Evolutionary conservation across 2,329 filamentous ascomycete genomes (phyloP), one percentile per base, ranked within the genome.

Genomic region (Hypoxylon sp.): DNA sequence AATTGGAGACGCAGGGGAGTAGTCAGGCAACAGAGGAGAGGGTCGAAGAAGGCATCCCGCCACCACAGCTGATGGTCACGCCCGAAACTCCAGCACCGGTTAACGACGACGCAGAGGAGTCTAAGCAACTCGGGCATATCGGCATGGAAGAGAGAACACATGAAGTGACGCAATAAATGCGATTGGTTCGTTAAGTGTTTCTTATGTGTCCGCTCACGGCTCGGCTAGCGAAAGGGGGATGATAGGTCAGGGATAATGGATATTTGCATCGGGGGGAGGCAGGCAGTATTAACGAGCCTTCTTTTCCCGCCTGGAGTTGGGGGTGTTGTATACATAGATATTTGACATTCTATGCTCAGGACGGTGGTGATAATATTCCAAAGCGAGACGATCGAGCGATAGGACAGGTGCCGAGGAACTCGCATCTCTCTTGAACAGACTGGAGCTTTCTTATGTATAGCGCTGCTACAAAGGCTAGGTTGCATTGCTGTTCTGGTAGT

Each of bases 11-110:
- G 64, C 65, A 72, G 0, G 73, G 75, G n/a, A 49, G 43, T 33
- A 52, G 40, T 49, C 53, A 60, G 23, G 18, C 27, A 26, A 49
- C 54, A 4, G 57, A 49, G 21, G 31, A 31, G 31, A 54, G 47
- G 46, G 2, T 55, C 52, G n/a, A 57, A 53, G 67, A 58, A 13
- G 56, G 48, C 18, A 48, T 70, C 4, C 41, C 69, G n/a, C 69
- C 78, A 0, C 81, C 81, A 0, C 72, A 79, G 33, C 65, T 83
- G 0, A 77, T 76, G 35, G 65, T 84, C n/a, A 83, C 81, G 0
- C 79, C 81, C 0, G 81, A 78, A 13, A 83, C 82, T 1, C 80
- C 82, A 2, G 73, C 72, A 0, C 69, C 74, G 0, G 56, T 60
- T 1, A 73, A 76, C 2, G 73, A 66, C 9, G 69, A 72, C 5